Base-by-base conservation (phyloP, 2,329 filamentous ascomycete species). In the Paraphaeosphaeria minitans region DNA sequence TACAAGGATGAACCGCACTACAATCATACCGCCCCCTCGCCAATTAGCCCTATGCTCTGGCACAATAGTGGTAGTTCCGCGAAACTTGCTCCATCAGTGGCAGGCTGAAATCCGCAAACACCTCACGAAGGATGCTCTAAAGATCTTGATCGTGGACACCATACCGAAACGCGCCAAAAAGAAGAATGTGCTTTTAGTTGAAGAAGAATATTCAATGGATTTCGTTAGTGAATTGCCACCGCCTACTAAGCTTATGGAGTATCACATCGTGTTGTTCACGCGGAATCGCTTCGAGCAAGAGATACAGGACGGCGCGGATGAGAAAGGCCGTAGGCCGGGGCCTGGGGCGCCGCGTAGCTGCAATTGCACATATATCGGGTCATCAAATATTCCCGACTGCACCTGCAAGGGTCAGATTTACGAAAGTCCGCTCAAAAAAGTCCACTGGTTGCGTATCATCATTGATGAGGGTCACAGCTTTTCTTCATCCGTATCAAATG, bases 391-490 rank as follows among this genome's bases (percentile, higher is more conserved):
- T 8, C 71, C 75, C 5, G 75, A 81, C 57, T 85, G 81, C 62
- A 76, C 74, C n/a, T 82, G 80, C 57, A 68, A 80, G 4, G 71
- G 67, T 8, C 64, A 71, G 1, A 39, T 78, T 58, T 84, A 87
- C 33, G 73, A 83, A 10, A 90, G 87, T 1, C 85, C 89, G 0
- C 76, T 97, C 19, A 86, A 87, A 41, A 77, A 85, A 8, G 76
- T 97, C 3, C 92, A 92, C 66, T 97, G 94, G 84, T 89, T 97
- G 67, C 85, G 94, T 1, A 88, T 96, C 48, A 93, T 98, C 47
- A 89, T 96, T 19, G 94, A 98, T 64, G 94, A 97, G 81, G 94
- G 94, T 0, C 93, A 97, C 73, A 90, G 85, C 59, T 88, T 97
- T 58, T 91, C 92, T 0, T 89, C 90, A 39, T 85, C 85, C 0